Base-by-base conservation (phyloP, 805 yeast genomes). In the Wickerhamomyces mucosus region DNA sequence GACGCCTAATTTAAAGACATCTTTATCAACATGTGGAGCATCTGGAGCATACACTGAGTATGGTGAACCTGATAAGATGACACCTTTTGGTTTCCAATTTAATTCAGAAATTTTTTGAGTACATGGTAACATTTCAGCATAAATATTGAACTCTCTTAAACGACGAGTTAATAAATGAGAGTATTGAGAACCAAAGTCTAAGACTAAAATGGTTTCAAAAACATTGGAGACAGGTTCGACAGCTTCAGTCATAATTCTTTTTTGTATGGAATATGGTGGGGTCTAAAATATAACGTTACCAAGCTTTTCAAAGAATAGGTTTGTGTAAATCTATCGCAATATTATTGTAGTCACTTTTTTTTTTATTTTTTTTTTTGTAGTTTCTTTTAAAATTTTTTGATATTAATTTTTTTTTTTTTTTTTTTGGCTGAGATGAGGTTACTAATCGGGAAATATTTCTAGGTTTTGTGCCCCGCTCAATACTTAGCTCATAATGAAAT, bases 41-140 rank as follows among this genome's bases (percentile, higher is more conserved):
- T 79, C 97, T 36, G 75, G 79, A 37, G 81, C 96, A 56, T 89
- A 92, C 31, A 92, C 98, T 10, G 97, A 86, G 78, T 84, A 92
- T 33, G 98, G 98, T 43, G 95, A 92, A 42, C 98, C 98, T 28
- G 96, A 86, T 41, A 92, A 67, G 53, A 92, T 92, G 37, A 92
- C 78, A 65, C 98, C 98, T 58, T 78, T 83, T 46, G 98, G 98
- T 56, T 75, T 88, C 94, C 96, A 92, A 38, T 77, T 61, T 49
- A 92, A 72, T 46, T 89, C 96, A 34, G 79, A 57, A 55, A 92
- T 89, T 68, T 92, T 92, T 65, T 94, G 98, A 33, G 98, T 92
- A 65, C 98, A 92, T 46, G 98, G 98, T 43, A 92, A 73, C 98
- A 92, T 92, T 66, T 92, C 98, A 45, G 98, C 97, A 61, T 92